Evolutionary conservation across 2,329 filamentous ascomycete genomes (phyloP).

Genomic region (Epichloe gansuensis): DNA sequence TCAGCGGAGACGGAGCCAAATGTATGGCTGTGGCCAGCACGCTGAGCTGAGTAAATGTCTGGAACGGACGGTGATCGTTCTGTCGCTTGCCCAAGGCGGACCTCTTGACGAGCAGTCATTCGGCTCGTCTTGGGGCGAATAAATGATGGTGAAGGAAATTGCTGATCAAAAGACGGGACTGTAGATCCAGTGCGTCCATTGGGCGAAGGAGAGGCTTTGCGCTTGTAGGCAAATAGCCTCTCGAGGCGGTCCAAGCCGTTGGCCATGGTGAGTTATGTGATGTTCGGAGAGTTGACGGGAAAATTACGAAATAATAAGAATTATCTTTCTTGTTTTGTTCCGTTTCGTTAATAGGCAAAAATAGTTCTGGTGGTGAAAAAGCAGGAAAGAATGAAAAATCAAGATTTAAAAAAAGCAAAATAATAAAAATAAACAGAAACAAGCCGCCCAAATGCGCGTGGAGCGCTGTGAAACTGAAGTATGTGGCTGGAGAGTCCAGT

Average conservation of each 20-base stretch:
- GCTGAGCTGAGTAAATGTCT: conserved; percentile 7
- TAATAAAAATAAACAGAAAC: too few relatives aligned
- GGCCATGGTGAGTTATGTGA: conserved; percentile 27
- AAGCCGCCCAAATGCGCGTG: neutral
- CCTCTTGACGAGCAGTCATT: conserved; percentile 45
- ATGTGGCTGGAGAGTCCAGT: conserved; percentile 2
- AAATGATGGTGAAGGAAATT: conserved; percentile 41
- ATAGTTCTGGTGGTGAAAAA: neutral
- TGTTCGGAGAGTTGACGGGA: neutral
- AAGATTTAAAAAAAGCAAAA: too few relatives aligned
- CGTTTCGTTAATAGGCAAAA: neutral
- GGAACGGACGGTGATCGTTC: conserved; percentile 19
- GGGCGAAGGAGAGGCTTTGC: conserved; percentile 19
- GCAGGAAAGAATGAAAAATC: neutral
- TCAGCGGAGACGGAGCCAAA: conserved; percentile 7
- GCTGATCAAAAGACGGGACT: conserved; percentile 17
- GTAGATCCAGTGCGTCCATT: conserved; percentile 13
- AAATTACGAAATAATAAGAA: neutral
- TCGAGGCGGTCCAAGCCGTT: conserved; percentile 38
- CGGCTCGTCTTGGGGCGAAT: conserved; percentile 41
- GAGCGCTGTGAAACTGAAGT: neutral
- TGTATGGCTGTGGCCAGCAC: conserved; percentile 5
- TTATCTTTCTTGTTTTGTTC: neutral
- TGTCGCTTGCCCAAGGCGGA: conserved; percentile 18
- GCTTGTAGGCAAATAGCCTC: conserved; percentile 37